Percentiles rank a stretch among this genome's conserved stretches.
Evolutionary conservation across 371 early-diverging fungal species (phyloP).

Genomic region (Saksenaea vasiformis): DNA sequence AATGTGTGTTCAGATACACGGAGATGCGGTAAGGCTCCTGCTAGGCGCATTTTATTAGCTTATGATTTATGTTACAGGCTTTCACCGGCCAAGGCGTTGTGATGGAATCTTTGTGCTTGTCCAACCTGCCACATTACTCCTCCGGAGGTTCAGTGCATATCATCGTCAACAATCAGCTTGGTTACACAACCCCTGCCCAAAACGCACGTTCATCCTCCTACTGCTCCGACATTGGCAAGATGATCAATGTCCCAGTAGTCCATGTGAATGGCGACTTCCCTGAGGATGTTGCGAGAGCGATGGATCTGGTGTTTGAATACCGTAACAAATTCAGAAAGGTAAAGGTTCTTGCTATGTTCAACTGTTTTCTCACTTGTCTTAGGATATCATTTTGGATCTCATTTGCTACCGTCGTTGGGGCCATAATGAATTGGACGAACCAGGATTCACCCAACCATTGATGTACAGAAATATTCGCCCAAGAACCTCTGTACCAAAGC

Average conservation of each 20-base stretch:
- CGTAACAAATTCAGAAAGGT: slow-evolving; percentile 87
- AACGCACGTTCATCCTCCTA: slow-evolving; percentile 91
- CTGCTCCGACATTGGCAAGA: slow-evolving; percentile 92
- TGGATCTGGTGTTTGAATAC: slow-evolving; percentile 86
- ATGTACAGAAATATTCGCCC: slow-evolving; percentile 94
- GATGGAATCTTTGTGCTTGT: slow-evolving; percentile 91
- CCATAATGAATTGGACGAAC: slow-evolving; percentile 97
- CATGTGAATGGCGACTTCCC: slow-evolving; percentile 97
- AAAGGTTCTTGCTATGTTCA: background rate
- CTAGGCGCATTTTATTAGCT: slow-evolving; percentile 1
- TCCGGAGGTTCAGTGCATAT: slow-evolving; percentile 94
- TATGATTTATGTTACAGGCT: slow-evolving; percentile 40
- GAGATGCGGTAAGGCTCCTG: slow-evolving; percentile 75
- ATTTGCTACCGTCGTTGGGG: slow-evolving; percentile 95
- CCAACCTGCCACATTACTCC: slow-evolving; percentile 90
- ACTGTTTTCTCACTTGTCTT: background rate
- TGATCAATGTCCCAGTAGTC: slow-evolving; percentile 92
- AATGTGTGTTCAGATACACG: slow-evolving; percentile 92
- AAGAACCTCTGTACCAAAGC: slow-evolving; percentile 78
- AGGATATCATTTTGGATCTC: slow-evolving; percentile 89
- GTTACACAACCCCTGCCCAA: slow-evolving; percentile 93
- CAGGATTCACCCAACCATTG: slow-evolving; percentile 93
- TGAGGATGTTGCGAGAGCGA: slow-evolving; percentile 90
- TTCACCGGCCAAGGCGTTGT: slow-evolving; percentile 92
- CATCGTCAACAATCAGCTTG: slow-evolving; percentile 97